Base-by-base conservation (phyloP, 1,139 yeast genomes). In the Candida sp. region DNA sequence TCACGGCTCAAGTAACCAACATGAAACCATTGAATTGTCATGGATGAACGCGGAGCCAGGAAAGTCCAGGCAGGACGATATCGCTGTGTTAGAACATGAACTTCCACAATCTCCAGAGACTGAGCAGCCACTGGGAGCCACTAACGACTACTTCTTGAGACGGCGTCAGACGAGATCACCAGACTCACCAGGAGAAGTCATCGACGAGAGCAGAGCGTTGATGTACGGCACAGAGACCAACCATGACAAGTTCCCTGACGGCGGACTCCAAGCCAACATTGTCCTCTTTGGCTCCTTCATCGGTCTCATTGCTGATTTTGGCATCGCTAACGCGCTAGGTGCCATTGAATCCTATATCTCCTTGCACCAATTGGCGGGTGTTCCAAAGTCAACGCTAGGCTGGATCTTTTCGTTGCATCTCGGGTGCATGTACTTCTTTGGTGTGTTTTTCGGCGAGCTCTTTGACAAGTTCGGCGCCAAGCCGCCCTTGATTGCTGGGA, bases 391-490 rank as follows among this genome's bases (percentile, higher is more conserved):
- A 1, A 67, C 77, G 25, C 73, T 84, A 1, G 83, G 87, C 3
- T 86, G 91, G 91, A 79, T 86, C 37, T 86, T 85, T 63, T 78
- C 87, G 3, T 65, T 85, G 5, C 84, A 78, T 62, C 65, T 78
- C 47, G 85, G 85, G 52, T 71, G 85, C 26, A 73, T 84, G 60
- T 83, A 83, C 61, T 74, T 83, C 47, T 80, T 85, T 23, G 84
- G 86, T 0, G 80, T 86, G 8, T 68, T 83, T 42, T 80, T 83
- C 31, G 93, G 93, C 0, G 85, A 85, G 2, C 57, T 85, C 9
- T 82, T 85, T 60, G 93, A 87, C 58, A 62, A 69, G 30, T 70
- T 70, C 46, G 92, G 92, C 0, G 76, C 86, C 3, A 62, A 72
- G 42, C 62, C 70, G 40, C 78, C 85, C 4, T 64, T 83, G 51